Evolutionary conservation across 179 eudicot genomes (phyloP), one percentile per base, ranked within the genome.

Genomic region (Drosera spatulata): DNA sequence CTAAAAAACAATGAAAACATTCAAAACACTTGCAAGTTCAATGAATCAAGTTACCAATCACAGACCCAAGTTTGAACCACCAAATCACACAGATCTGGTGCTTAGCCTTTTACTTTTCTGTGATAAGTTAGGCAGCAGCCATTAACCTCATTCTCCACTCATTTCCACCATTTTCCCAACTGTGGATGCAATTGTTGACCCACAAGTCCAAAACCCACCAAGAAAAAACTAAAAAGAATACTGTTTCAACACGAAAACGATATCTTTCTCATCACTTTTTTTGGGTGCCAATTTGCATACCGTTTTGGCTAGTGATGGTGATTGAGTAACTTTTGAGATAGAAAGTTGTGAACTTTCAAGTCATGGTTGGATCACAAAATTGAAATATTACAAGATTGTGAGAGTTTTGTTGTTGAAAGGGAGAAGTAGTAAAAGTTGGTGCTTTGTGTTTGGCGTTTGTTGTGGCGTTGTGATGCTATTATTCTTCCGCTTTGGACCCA

Each of bases 51-150:
- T 22, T 22, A 22, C 33, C 33, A 22, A 22, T 22, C 33, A 22
- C 33, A 22, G 49, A 46, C 11, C 11, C 49, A 46, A 46, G 2
- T 46, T 50, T 50, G 53, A 7, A 7, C 10, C 13, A 10, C 4
- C 10, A 12, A 50, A 67, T 73, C 68, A 69, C 65, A 61, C 38
- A 66, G 71, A 74, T 74, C 78, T 66, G 71, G 73, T 65, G 74
- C 57, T 44, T 37, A 55, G 41, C 15, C 53, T 2, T 14, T 10
- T 12, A 7, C 53, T 50, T 50, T 50, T 50, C 53, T 50, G 13
- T 50, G 53, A 53, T 37, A 61, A 61, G 50, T 69, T 64, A 65
- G 73, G 69, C 52, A 45, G 50, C 62, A 55, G 38, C 33, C 41
- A 41, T 39, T 40, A 52, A 39, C 15, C 55, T 53, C 33, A 61